phyloP scores from a whole-genome alignment of 148 eudicot genomes.

The Rhododendron mucronatum region DNA sequence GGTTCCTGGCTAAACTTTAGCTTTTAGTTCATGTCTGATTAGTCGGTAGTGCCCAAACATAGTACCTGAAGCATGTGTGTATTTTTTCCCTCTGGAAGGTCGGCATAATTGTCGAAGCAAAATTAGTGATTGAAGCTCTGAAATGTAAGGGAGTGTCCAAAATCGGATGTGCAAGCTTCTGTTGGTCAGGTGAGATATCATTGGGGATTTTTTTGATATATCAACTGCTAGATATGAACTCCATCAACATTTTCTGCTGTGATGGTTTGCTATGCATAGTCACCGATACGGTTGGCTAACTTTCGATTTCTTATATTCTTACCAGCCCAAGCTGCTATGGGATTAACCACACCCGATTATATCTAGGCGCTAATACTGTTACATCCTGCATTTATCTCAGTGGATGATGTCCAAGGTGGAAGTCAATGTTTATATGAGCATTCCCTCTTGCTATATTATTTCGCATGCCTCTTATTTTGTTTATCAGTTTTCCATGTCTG shows the following conservation, averaged over 20 bases:
- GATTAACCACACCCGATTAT: slow-evolving; percentile 24
- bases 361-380: slow-evolving; percentile 38
- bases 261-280: too few species aligned
- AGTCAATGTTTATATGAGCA: too few species aligned
- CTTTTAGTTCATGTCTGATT: not conserved
- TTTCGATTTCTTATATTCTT: not conserved
- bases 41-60: not conserved
- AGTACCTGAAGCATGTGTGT: not conserved
- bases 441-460: too few species aligned
- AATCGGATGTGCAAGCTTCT: slow-evolving; percentile 58
- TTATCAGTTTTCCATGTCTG: too few species aligned
- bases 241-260: too few species aligned
- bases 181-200: slow-evolving; percentile 63
- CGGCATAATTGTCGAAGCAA: slow-evolving; percentile 37
- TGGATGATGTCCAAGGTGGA: too few species aligned
- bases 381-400: slow-evolving; percentile 44
- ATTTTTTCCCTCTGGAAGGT: slow-evolving; percentile 22
- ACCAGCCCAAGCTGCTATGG: slow-evolving; percentile 42
- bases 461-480: too few species aligned
- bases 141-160: slow-evolving; percentile 45
- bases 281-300: too few species aligned
- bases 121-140: slow-evolving; percentile 41
- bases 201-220: too few species aligned
- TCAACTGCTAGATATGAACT: not conserved
- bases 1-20: too few species aligned